Percentiles rank a stretch among this genome's conserved stretches.
These are phyloP conservation scores for Pseudisothecium myosuroides DNA, from an alignment of 225 moss, liverwort and hornwort genomes.

Conservation along the genomic window DNA sequence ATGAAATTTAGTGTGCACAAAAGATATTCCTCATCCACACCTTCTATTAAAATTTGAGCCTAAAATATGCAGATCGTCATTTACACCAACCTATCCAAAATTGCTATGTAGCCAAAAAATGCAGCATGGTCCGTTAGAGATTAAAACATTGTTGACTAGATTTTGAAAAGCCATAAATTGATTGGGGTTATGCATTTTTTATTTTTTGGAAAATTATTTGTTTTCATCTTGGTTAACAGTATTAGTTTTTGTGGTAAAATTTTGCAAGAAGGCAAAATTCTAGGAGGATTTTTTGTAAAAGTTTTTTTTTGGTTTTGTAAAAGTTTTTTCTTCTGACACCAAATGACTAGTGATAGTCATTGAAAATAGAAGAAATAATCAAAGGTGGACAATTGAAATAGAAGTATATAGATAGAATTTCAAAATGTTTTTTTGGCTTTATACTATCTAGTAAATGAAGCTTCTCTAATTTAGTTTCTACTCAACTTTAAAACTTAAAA, in stretches of 20 bases:
- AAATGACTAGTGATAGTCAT: not conserved
- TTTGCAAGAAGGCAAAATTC: not conserved
- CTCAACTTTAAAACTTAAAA: not conserved
- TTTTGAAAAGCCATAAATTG: too few relatives aligned
- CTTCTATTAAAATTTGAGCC: too few relatives aligned
- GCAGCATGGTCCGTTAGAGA: too few relatives aligned
- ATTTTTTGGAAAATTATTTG: not conserved
- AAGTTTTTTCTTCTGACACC: not conserved
- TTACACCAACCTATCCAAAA: too few relatives aligned
- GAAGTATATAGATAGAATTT: too few relatives aligned
- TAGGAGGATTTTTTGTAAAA: not conserved
- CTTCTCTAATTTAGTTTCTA: not conserved
- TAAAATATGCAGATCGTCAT: too few relatives aligned
- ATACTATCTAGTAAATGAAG: not conserved
- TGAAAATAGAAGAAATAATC: not conserved
- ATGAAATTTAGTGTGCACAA: too few relatives aligned
- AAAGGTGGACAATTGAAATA: not conserved
- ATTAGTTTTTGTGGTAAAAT: rapidly evolving
- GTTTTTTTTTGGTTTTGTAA: rapidly evolving
- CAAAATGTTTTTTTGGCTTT: not conserved
- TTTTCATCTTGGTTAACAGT: rapidly evolving
- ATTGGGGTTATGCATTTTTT: too few relatives aligned
- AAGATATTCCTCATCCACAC: too few relatives aligned
- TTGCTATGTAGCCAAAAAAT: too few relatives aligned
- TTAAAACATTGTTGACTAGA: too few relatives aligned